phyloP scores from a whole-genome alignment of 148 eudicot genomes.

The Hydrangea macrophylla region DNA sequence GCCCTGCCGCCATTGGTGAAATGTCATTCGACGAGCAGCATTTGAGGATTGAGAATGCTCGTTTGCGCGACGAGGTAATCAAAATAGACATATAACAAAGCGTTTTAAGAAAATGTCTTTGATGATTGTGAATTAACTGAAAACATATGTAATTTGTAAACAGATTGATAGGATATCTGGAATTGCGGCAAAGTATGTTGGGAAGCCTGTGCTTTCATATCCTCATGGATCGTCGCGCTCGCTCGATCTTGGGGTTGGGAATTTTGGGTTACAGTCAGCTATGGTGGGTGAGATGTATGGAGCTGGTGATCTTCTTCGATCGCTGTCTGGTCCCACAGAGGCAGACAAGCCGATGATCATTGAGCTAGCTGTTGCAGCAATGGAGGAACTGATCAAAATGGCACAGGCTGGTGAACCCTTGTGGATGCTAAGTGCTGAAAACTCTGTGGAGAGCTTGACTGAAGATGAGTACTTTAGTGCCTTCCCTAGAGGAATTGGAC shows the following conservation, averaged over 20 bases:
- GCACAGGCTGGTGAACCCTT: constrained; percentile 79
- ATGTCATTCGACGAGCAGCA: constrained; percentile 92
- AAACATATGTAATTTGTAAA: neutral
- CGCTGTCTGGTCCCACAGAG: constrained; percentile 64
- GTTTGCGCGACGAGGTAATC: constrained; percentile 76
- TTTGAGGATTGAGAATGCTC: constrained; percentile 76
- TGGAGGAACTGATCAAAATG: constrained; percentile 83
- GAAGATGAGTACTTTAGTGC: constrained; percentile 74
- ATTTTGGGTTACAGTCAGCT: constrained; percentile 43
- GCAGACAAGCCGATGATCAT: constrained; percentile 75
- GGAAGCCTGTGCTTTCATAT: constrained; percentile 65
- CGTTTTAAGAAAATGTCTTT: neutral
- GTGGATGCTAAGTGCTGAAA: constrained; percentile 58
- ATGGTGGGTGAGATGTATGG: constrained; percentile 58
- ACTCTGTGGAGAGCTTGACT: constrained; percentile 36
- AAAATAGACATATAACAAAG: neutral
- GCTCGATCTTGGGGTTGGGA: constrained; percentile 53
- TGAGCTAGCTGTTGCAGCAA: constrained; percentile 90
- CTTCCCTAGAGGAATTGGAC: constrained; percentile 76
- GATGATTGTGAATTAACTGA: neutral
- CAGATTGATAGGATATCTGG: constrained; percentile 90
- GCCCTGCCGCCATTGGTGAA: constrained; percentile 85
- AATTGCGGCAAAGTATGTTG: constrained; percentile 88
- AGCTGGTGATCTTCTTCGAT: constrained; percentile 59
- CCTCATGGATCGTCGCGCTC: constrained; percentile 53